A percentile compares a stretch with the other conserved stretches of the same genome.
Evolutionary conservation across 2,329 filamentous ascomycete genomes (phyloP).

Genomic region (Neurospora sp.): DNA sequence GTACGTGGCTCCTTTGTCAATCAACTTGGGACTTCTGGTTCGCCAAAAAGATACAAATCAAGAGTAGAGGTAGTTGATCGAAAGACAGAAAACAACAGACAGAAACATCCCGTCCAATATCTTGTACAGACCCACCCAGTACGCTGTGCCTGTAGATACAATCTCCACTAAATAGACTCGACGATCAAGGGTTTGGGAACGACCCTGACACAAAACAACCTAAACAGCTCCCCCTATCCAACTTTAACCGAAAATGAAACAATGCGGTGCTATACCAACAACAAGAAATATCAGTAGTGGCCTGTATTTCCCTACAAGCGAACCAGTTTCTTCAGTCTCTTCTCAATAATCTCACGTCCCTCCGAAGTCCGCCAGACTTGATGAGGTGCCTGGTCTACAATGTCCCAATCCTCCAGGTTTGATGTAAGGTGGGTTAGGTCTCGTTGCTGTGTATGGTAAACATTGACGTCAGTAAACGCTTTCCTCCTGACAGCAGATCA

Average conservation of each 20-base stretch:
- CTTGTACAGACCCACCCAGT: neutral
- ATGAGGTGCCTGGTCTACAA: conserved; percentile 75
- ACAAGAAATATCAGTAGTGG: neutral
- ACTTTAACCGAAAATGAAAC: neutral
- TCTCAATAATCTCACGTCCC: conserved; percentile 67
- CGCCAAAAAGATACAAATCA: neutral
- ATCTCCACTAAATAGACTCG: neutral
- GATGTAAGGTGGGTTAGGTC: conserved; percentile 73
- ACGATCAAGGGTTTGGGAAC: neutral
- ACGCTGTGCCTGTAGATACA: neutral
- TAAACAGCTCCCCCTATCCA: neutral
- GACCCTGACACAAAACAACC: neutral
- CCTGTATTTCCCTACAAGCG: neutral
- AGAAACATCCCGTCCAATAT: neutral
- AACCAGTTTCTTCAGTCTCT: conserved; percentile 57
- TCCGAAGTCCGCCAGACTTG: conserved; percentile 72
- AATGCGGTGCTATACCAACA: neutral
- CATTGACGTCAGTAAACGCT: conserved; percentile 2
- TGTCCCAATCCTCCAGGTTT: conserved; percentile 73
- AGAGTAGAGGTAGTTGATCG: neutral
- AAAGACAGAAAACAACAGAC: neutral
- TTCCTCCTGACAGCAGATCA: neutral
- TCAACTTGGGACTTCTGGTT: neutral
- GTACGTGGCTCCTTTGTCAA: neutral
- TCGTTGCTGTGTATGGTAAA: conserved; percentile 44